phyloP scores from a whole-genome alignment of 257 asterid genomes.

The Nicotiana attenuata region DNA sequence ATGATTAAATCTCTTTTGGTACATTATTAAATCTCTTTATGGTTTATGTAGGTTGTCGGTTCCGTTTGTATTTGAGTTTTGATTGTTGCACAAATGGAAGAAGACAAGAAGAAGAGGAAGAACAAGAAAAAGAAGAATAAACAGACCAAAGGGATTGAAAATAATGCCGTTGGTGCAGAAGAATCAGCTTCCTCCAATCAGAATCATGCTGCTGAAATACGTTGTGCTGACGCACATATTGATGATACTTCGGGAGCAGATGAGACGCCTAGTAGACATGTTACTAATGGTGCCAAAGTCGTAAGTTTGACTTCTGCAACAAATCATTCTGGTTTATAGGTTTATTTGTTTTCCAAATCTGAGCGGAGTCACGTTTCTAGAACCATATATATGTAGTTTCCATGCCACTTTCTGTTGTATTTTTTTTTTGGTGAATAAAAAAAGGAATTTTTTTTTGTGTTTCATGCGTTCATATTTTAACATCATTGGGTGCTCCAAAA shows the following conservation, averaged over 20 bases:
- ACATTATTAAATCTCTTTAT: neutral
- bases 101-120: slow-evolving; percentile 54
- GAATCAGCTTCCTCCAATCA: slow-evolving; percentile 33
- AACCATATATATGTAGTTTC: neutral
- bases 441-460: neutral
- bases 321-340: neutral
- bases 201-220: slow-evolving; percentile 18
- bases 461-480: neutral
- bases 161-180: slow-evolving; percentile 26
- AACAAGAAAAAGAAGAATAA: slow-evolving; percentile 65
- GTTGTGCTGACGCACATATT: neutral
- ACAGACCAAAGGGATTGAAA: slow-evolving; percentile 40
- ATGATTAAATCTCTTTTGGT: neutral
- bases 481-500: neutral
- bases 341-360: slow-evolving; percentile 9
- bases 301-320: slow-evolving; percentile 26
- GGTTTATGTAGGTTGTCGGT: neutral
- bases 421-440: neutral
- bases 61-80: neutral
- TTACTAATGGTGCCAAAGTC: slow-evolving; percentile 28
- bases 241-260: slow-evolving; percentile 15
- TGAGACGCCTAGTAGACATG: slow-evolving; percentile 26
- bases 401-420: neutral
- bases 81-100: slow-evolving; percentile 35
- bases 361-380: neutral